Conservation (phyloP, 805 yeast species). For the Novakomyces olei region DNA sequence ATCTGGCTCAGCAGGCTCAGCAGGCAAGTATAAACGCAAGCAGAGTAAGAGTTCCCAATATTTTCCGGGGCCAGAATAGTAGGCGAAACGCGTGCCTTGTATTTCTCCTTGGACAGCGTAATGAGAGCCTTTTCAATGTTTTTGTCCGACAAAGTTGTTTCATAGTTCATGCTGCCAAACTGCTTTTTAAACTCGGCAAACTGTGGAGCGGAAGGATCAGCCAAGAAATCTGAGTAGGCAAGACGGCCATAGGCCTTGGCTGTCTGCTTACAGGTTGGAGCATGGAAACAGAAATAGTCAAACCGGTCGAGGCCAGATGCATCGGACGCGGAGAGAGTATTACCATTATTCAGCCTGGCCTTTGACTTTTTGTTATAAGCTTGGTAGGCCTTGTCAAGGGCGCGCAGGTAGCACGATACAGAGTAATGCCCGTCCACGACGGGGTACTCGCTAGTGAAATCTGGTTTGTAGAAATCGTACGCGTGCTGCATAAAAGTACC, state of each 20-base stretch:
- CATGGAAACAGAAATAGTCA: slow-evolving; percentile 91
- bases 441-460: slow-evolving; percentile 89
- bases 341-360: slow-evolving; percentile 35
- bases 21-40: slow-evolving; percentile 70
- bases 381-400: slow-evolving; percentile 69
- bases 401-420: slow-evolving; percentile 77
- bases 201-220: slow-evolving; percentile 31
- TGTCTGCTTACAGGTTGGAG: slow-evolving; percentile 92
- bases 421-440: slow-evolving; percentile 95
- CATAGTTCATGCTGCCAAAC: slow-evolving; percentile 42
- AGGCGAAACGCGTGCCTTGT: slow-evolving; percentile 51
- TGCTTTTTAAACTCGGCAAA: slow-evolving; percentile 23
- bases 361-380: slow-evolving; percentile 34
- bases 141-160: slow-evolving; percentile 58
- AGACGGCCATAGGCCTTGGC: slow-evolving; percentile 81
- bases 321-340: slow-evolving; percentile 20
- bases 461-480: slow-evolving; percentile 92
- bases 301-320: slow-evolving; percentile 41
- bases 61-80: slow-evolving; percentile 77
- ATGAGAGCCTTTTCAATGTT: slow-evolving; percentile 68
- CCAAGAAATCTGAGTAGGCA: slow-evolving; percentile 64
- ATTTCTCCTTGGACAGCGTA: slow-evolving; percentile 45
- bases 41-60: slow-evolving; percentile 97
- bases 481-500: slow-evolving; percentile 94
- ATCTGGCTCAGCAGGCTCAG: slow-evolving; percentile 59